Base-by-base conservation (phyloP, 768 basidiomycete species). In the Tricholomella constricta region DNA sequence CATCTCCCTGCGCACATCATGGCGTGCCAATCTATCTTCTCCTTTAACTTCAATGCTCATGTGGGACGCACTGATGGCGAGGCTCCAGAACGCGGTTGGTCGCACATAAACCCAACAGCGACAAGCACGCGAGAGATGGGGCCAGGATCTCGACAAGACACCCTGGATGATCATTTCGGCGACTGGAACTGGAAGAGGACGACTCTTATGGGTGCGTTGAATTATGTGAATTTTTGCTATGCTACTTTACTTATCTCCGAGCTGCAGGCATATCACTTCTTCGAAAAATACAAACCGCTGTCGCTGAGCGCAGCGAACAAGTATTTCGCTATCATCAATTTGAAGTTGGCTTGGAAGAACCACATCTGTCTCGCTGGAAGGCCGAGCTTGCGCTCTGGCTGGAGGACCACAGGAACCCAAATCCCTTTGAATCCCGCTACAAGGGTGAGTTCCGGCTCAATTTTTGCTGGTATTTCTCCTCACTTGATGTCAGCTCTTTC, bases 61-160 rank as follows among this genome's bases (percentile, higher is more conserved):
- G 1, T n/a, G n/a, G n/a, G n/a, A n/a, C n/a, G n/a, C n/a, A n/a
- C n/a, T n/a, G n/a, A n/a, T n/a, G n/a, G n/a, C n/a, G n/a, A n/a
- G n/a, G n/a, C n/a, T n/a, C n/a, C n/a, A n/a, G n/a, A n/a, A n/a
- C n/a, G n/a, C n/a, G 59, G 56, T 0, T 74, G 70, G 70, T 52
- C 67, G 0, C 37, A 57, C n/a, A 60, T 65, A 22, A 70, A 72
- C 46, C 55, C 53, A 0, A 41, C 63, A 0, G 62, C 69, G 6
- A 38, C 36, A 7, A 68, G 68, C 32, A 71, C 68, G 2, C 45
- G 55, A n/a, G 71, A 71, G 57, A 74, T 75, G 73, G 70, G 69
- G 4, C 64, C 66, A 6, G 69, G 66, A 4, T 55, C 58, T 4
- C 51, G 66, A 6, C 57, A 56, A 2, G 66, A 69, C 20, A 57